Base-by-base conservation (phyloP, 176 grass and related monocot species). In the Ampelocalamus luodianensis region DNA sequence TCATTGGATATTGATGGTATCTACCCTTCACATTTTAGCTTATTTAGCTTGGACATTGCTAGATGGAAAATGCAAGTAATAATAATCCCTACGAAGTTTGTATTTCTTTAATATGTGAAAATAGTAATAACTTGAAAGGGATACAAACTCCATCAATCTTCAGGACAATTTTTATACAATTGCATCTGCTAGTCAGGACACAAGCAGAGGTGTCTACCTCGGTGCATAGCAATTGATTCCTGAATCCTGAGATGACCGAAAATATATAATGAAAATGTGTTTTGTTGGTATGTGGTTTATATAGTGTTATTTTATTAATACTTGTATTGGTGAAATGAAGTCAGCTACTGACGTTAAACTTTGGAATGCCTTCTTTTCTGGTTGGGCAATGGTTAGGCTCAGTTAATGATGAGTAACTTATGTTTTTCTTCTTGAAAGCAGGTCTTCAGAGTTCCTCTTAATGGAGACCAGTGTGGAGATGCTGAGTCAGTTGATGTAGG, bases 361-460 rank as follows among this genome's bases (percentile, higher is more conserved):
- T 77, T 65, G 37, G 13, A 77, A 1, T 44, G 8, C 2, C 8
- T 71, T 37, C 1, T 23, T 82, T 86, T 42, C 46, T 82, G 43
- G 27, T 71, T 78, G 9, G 69, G 71, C 12, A 46, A 39, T 78
- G 45, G 37, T 80, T 80, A 56, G 55, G 12, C 23, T 81, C 17
- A 37, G 43, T 90, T 78, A 67, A 74, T 66, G 65, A 86, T 72
- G 26, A 44, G 24, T 14, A 83, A 71, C 78, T 86, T 80, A 84
- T 26, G 18, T 39, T 90, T 61, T 89, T 64, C 24, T 36, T 54
- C 54, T 70, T 26, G 42, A 74, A 79, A 80, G 53, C 79, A 98
- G 96, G 74, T 98, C 48, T 98, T 92, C 74, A 96, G 89, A 82
- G 72, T 98, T 86, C 89, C 91, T 80, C 61, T 95, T 81, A 89